Percentiles rank a stretch among this genome's conserved stretches.
phyloP scores from a whole-genome alignment of 345 rosid genomes.

The Alliaria petiolata region DNA sequence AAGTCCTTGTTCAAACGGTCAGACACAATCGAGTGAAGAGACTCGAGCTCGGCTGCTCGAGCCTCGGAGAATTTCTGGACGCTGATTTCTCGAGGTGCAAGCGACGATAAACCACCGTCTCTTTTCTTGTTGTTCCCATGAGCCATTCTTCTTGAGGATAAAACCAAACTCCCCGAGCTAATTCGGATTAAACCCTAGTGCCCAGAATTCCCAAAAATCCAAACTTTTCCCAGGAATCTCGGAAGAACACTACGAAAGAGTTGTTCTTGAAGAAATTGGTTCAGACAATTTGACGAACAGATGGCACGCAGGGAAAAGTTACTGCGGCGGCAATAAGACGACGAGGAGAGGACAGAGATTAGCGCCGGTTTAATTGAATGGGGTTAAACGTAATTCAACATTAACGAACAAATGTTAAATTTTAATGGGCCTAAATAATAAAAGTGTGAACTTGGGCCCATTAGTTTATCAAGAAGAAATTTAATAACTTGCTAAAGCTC shows the following conservation, averaged over 20 bases:
- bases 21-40: slow-evolving; percentile 58
- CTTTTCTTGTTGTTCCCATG: slow-evolving; percentile 20
- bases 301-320: not conserved
- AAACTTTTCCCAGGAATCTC: not conserved
- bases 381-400: no score
- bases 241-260: not conserved
- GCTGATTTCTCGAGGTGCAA: slow-evolving; percentile 58
- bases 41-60: slow-evolving; percentile 63
- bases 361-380: not conserved
- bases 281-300: slow-evolving; percentile 30
- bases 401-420: no score
- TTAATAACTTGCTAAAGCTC: not conserved
- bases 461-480: not conserved
- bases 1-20: slow-evolving; percentile 54
- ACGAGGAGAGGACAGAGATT: no score
- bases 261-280: not conserved
- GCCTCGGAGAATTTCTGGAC: slow-evolving; percentile 68
- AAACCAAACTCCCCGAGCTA: not conserved
- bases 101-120: slow-evolving; percentile 11
- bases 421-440: not conserved
- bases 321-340: not conserved
- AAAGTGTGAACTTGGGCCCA: not conserved
- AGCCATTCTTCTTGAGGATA: slow-evolving; percentile 1
- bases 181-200: not conserved
- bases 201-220: not conserved